phyloP scores from a whole-genome alignment of 208 protist genomes.

The Crithidia brevicula region DNA sequence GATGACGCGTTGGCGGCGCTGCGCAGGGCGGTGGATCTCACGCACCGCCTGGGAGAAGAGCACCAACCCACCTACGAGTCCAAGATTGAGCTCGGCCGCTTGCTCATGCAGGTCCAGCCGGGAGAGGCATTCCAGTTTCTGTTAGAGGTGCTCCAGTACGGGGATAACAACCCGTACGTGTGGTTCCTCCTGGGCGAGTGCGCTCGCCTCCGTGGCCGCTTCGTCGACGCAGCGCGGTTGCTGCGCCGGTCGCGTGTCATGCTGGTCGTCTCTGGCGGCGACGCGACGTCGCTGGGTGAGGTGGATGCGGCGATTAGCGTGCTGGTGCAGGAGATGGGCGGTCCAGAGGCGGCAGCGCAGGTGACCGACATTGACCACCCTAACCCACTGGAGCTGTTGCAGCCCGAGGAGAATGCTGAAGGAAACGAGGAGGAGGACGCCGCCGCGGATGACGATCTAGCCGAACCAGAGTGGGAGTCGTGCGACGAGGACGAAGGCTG shows the following conservation, averaged over 20 bases:
- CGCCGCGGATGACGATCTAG: slow-evolving; percentile 46
- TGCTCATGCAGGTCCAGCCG: slow-evolving; percentile 89
- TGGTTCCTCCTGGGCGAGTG: slow-evolving; percentile 93
- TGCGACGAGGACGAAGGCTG: slow-evolving; percentile 62
- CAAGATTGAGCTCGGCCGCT: slow-evolving; percentile 88
- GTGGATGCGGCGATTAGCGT: slow-evolving; percentile 80
- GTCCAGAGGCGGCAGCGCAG: slow-evolving; percentile 67
- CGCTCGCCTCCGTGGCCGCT: slow-evolving; percentile 77
- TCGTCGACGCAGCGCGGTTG: slow-evolving; percentile 77
- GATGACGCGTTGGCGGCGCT: slow-evolving; percentile 72
- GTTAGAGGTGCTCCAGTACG: slow-evolving; percentile 87
- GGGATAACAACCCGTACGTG: slow-evolving; percentile 92
- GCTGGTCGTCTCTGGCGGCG: slow-evolving; percentile 68
- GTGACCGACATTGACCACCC: slow-evolving; percentile 81
- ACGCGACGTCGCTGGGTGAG: slow-evolving; percentile 64
- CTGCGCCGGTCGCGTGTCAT: slow-evolving; percentile 85
- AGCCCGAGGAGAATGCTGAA: slow-evolving; percentile 55
- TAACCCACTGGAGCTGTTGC: slow-evolving; percentile 84
- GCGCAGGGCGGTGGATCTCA: slow-evolving; percentile 76
- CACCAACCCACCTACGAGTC: slow-evolving; percentile 92
- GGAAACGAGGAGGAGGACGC: slow-evolving; percentile 41
- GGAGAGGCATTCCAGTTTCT: slow-evolving; percentile 82
- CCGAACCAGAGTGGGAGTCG: slow-evolving; percentile 79
- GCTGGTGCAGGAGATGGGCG: slow-evolving; percentile 89
- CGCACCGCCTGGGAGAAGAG: slow-evolving; percentile 81